These are phyloP conservation scores for Penicillium sp. DNA, from an alignment of 2,329 filamentous ascomycete genomes.

Conservation along the genomic window DNA sequence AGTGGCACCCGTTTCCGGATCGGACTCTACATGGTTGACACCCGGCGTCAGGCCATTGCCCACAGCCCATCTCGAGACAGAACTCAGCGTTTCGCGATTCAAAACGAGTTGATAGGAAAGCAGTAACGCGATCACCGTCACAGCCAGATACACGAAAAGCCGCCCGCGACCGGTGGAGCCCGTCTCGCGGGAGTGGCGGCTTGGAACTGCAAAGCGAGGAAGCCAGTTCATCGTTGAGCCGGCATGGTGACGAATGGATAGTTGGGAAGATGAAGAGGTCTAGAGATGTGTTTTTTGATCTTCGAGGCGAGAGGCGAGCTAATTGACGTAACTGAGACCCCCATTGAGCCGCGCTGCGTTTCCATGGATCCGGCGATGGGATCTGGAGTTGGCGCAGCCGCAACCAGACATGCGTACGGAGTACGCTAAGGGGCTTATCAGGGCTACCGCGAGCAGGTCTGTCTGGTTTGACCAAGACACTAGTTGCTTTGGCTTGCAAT, in stretches of 20 bases:
- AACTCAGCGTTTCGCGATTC: conserved; percentile 10
- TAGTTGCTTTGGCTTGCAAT: too few relatives aligned
- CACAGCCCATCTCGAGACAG: conserved; percentile 2
- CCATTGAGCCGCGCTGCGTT: not conserved
- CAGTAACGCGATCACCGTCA: conserved; percentile 16
- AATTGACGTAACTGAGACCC: not conserved
- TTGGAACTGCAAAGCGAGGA: not conserved
- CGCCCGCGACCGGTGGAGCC: conserved; percentile 8
- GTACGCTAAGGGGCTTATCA: too few relatives aligned
- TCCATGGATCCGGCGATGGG: not conserved
- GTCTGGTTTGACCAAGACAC: not conserved
- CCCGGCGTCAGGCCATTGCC: not conserved
- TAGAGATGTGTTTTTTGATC: not conserved
- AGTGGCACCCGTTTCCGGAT: not conserved
- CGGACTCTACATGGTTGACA: not conserved
- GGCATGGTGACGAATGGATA: not conserved
- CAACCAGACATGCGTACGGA: not conserved
- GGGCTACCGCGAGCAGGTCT: not conserved
- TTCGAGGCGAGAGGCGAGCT: not conserved
- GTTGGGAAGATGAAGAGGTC: not conserved
- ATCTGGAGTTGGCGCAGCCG: not conserved
- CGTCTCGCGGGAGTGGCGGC: not conserved
- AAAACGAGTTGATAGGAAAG: conserved; percentile 24
- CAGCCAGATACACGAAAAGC: conserved; percentile 17
- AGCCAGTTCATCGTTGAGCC: conserved; percentile 6